A percentile compares a stretch with the other conserved stretches of the same genome.
Conservation (phyloP, 345 rosid species). For the Salix viminalis region DNA sequence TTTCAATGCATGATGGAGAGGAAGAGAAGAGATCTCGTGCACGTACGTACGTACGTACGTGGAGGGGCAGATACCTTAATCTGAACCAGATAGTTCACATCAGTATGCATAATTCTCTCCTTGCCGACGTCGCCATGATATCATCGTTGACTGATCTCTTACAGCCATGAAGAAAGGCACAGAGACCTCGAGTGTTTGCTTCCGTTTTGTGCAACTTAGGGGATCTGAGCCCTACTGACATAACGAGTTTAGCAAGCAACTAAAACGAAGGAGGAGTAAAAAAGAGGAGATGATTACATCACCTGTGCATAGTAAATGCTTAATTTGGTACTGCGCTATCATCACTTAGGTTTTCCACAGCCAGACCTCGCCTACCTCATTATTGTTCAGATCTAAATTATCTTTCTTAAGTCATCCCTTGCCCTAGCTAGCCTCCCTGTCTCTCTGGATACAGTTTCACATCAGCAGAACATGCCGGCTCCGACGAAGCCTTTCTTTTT, state of each 20-base stretch:
- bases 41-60: neutral
- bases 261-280: neutral
- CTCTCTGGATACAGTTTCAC: neutral
- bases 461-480: neutral
- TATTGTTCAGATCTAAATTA: neutral
- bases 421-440: neutral
- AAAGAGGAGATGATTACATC: slow-evolving; percentile 16
- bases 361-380: neutral
- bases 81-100: neutral
- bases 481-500: neutral
- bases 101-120: neutral
- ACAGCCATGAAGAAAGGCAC: neutral
- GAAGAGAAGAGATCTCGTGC: neutral
- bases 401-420: slow-evolving; percentile 1
- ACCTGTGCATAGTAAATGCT: slow-evolving; percentile 22
- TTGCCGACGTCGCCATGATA: slow-evolving; percentile 7
- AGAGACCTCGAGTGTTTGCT: slow-evolving; percentile 2
- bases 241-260: slow-evolving; percentile 29
- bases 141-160: slow-evolving; percentile 12
- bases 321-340: slow-evolving; percentile 13
- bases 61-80: slow-evolving; percentile 4
- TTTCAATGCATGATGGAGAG: neutral
- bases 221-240: slow-evolving; percentile 16
- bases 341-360: neutral
- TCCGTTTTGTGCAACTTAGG: neutral